Conservation (phyloP, 1,284 basidiomycete species). For the Marasmius tenuissimus region DNA sequence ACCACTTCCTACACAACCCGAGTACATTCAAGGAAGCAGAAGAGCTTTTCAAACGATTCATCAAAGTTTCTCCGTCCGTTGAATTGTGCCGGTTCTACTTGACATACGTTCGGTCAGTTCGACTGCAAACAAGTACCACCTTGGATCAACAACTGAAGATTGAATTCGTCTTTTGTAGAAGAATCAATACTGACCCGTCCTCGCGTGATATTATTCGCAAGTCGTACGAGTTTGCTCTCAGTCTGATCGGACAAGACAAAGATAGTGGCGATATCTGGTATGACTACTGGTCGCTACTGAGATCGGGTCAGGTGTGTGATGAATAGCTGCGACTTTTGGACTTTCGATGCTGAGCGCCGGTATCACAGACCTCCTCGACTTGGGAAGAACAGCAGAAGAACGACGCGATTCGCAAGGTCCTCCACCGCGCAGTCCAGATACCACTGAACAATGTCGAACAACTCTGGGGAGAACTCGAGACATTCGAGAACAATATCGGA, state of each 20-base stretch:
- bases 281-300: slow-evolving; percentile 84
- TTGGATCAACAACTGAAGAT: not conserved
- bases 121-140: not conserved
- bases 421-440: slow-evolving; percentile 91
- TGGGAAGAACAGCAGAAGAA: slow-evolving; percentile 98
- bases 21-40: slow-evolving; percentile 72
- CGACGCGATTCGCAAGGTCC: slow-evolving; percentile 89
- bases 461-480: slow-evolving; percentile 94
- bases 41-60: slow-evolving; percentile 77
- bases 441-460: slow-evolving; percentile 92
- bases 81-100: slow-evolving; percentile 89
- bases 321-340: no score
- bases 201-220: slow-evolving; percentile 76
- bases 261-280: slow-evolving; percentile 76
- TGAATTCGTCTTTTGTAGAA: slow-evolving; percentile 31
- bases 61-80: slow-evolving; percentile 80
- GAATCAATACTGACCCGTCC: slow-evolving; percentile 48
- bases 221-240: slow-evolving; percentile 93
- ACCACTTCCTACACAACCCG: slow-evolving; percentile 68
- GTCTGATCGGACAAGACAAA: slow-evolving; percentile 86
- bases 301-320: slow-evolving; percentile 67
- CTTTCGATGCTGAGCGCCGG: no score
- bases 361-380: slow-evolving; percentile 62
- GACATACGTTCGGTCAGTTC: slow-evolving; percentile 64
- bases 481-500: slow-evolving; percentile 91